Base-by-base conservation (phyloP, 345 rosid genomes). In the Lumnitzera racemosa region DNA sequence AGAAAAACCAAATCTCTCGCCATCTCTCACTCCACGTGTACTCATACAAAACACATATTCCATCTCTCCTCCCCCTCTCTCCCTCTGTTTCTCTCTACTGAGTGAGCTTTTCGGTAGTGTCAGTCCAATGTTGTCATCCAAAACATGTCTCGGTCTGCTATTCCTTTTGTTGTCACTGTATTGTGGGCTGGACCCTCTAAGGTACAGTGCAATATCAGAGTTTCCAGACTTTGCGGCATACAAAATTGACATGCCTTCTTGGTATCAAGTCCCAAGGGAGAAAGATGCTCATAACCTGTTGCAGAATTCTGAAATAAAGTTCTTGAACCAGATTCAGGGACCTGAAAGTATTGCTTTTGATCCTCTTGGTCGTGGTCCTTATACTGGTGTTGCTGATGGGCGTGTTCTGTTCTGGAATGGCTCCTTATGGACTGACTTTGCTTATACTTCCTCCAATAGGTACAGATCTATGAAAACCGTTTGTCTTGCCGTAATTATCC, bases 311-410 rank as follows among this genome's bases (percentile, higher is more conserved):
- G 80, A 76, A 49, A 68, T 79, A 16, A 76, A 57, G 78, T 79
- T 76, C 67, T 23, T 60, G 62, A 68, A 73, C 65, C 74, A 79
- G 36, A 24, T 79, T 47, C 83, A 79, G 59, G 83, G 83, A 15
- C 83, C 83, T 5, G 83, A 79, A 64, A 79, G 83, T 64, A 11
- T 79, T 46, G 71, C 76, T 15, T 79, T 79, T 57, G 81, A 79
- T 57, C 70, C 78, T 16, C 78, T 53, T 27, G 83, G 81, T 48
- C 74, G 81, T 10, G 83, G 83, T 17, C 80, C 80, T 12, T 79
- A 79, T 58, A 66, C 83, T 15, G 83, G 83, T 13, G 70, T 79
- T 43, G 83, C 83, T 23, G 83, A 79, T 51, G 83, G 83, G 7
- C 63, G 83, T 13, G 62, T 79, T 46, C 24, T 79, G 53, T 76